Base-by-base conservation (phyloP, 345 rosid genomes). In the Eutrema yunnanense region DNA sequence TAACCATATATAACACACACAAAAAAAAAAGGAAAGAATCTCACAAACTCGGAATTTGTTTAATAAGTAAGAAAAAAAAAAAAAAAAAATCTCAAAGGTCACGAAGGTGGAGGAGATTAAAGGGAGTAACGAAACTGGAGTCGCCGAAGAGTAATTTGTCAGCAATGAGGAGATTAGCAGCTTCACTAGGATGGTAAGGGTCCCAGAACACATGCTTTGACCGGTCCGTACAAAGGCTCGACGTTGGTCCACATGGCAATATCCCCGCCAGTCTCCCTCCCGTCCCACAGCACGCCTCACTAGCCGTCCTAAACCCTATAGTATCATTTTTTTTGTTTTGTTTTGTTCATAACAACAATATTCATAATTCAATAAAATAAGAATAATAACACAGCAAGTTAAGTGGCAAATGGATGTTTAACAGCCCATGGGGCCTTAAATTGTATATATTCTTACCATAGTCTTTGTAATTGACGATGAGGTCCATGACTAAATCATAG, bases 101-200 rank as follows among this genome's bases (percentile, higher is more conserved):
- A 54, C 90, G 81, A 54, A 90, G 97, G 27, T 84, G 95, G 56
- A 85, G 79, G 30, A 92, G 88, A 70, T 88, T 90, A 61, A 88
- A 54, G 1, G 96, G 96, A 9, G 90, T 80, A 3, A 87, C 78
- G 60, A 70, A 84, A 30, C 49, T 82, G 2, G 80, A 50, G 30
- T 80, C 87, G 3, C 93, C 98, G 14, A 82, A 76, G 9, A 91
- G 43, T 37, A 86, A 80, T 79, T 86, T 83, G 55, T 82, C 86
- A 10, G 92, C 97, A 34, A 88, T 58, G 9, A 89, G 65, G 38
- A 89, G 43, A 66, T 88, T 91, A 46, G 97, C 88, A 8, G 96
- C 95, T 66, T 94, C 96, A 13, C 88, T 89, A 34, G 92, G 97
- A 74, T 91, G 95, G 77, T 88, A 91, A 44, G 96, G 86, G 75